Conservation (phyloP, 805 yeast genomes). For the Ogataea kodamae region DNA sequence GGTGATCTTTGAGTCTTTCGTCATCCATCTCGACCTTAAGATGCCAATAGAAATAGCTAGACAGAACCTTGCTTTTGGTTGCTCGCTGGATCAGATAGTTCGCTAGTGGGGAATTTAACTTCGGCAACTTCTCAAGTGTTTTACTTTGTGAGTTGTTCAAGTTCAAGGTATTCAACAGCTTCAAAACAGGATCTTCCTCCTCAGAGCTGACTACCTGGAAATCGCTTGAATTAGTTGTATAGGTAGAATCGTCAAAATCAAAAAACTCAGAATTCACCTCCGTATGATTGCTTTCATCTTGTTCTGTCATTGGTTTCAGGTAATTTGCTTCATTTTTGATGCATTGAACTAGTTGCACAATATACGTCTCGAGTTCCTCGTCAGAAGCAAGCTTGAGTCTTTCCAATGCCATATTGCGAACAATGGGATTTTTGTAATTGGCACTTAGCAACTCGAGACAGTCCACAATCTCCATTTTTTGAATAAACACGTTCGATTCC, state of each 20-base stretch:
- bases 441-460: constrained; percentile 77
- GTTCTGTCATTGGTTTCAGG: constrained; percentile 22
- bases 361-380: constrained; percentile 72
- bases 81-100: constrained; percentile 74
- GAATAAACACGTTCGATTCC: constrained; percentile 29
- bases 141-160: constrained; percentile 17
- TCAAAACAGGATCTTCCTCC: constrained; percentile 25
- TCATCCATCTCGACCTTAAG: constrained; percentile 85
- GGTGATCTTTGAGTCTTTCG: constrained; percentile 26
- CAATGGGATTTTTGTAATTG: constrained; percentile 65
- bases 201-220: constrained; percentile 31
- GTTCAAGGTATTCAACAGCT: constrained; percentile 25
- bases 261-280: constrained; percentile 20
- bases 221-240: constrained; percentile 32
- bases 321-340: constrained; percentile 64
- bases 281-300: constrained; percentile 19
- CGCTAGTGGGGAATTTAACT: constrained; percentile 56
- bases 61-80: constrained; percentile 58
- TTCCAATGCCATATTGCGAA: constrained; percentile 85
- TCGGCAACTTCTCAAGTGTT: constrained; percentile 20
- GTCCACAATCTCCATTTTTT: constrained; percentile 35
- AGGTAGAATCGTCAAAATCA: constrained; percentile 25
- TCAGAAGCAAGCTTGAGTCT: constrained; percentile 74
- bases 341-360: constrained; percentile 89
- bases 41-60: constrained; percentile 89